Base-by-base conservation (phyloP, 148 eudicot genomes). In the Chenopodium formosanum region DNA sequence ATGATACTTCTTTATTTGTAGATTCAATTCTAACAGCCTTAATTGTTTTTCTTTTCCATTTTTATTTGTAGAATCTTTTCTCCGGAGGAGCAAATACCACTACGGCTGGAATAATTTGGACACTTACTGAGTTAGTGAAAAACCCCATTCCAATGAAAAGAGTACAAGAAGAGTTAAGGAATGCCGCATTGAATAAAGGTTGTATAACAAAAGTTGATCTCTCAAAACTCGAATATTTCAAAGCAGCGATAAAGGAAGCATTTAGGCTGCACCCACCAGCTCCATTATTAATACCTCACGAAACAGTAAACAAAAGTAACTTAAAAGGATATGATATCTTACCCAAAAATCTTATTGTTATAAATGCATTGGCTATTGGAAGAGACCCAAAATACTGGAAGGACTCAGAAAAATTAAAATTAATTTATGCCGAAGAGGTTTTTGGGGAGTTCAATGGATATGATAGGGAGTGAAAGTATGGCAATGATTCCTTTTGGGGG, bases 401-500 rank as follows among this genome's bases (percentile, higher is more conserved):
- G 7, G 81, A 60, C 56, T 83, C 89, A 0, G 81, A 84, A 31
- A 70, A 37, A 60, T 25, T 25, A 25, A 25, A 25, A 25, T 25
- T 25, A 25, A 25, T 87, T 82, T 37, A 70, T 17, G 40, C 89
- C 87, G 0, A 83, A 87, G 13, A 79, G 86, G 32, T 84, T 84
- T 78, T 9, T 82, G 53, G 85, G 69, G 0, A 85, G 75, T 37
- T 9, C 63, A 22, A 65, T 79, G 48, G 86, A 86, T 31, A 76
- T 80, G 34, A 86, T 71, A 70, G 10, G 50, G 11, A 7, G 11
- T 87, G 87, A 1, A 77, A 74, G 14, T 72, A 85, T 71, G 83
- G 83, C 23, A 80, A 82, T 84, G 12, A 72, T 85, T 47, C 86
- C 88, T 0, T 85, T 88, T 68, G 87, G 90, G 12, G 78, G 83